Evolutionary conservation across 805 yeast genomes (phyloP).

Genomic region (Lipomyces kockii): DNA sequence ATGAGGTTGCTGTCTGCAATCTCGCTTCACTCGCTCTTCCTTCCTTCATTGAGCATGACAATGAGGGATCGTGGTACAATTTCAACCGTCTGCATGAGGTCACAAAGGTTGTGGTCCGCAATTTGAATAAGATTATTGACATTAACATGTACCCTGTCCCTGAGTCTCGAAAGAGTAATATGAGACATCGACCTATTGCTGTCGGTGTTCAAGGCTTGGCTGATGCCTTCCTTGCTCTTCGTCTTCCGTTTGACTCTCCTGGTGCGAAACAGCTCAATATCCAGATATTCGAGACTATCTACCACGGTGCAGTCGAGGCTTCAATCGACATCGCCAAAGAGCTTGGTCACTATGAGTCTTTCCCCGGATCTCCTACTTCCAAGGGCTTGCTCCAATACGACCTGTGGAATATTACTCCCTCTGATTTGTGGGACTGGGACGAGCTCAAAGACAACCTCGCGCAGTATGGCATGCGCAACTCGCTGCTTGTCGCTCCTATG

Average conservation of each 20-base stretch:
- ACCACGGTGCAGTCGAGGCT: slow-evolving; percentile 89
- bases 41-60: slow-evolving; percentile 61
- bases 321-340: slow-evolving; percentile 77
- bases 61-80: slow-evolving; percentile 62
- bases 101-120: slow-evolving; percentile 75
- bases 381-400: slow-evolving; percentile 84
- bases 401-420: slow-evolving; percentile 80
- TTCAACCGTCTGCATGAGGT: slow-evolving; percentile 75
- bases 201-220: slow-evolving; percentile 98
- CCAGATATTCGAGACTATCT: slow-evolving; percentile 92
- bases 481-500: slow-evolving; percentile 91
- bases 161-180: slow-evolving; percentile 74
- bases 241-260: slow-evolving; percentile 83
- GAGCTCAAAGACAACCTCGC: slow-evolving; percentile 61
- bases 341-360: slow-evolving; percentile 73
- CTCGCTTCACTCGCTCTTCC: slow-evolving; percentile 91
- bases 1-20: slow-evolving; percentile 95
- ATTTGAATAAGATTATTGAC: slow-evolving; percentile 83
- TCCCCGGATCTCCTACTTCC: slow-evolving; percentile 87
- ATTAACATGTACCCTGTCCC: slow-evolving; percentile 82
- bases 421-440: slow-evolving; percentile 89
- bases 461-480: slow-evolving; percentile 78
- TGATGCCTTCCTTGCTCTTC: slow-evolving; percentile 77
- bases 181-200: slow-evolving; percentile 91
- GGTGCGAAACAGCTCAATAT: slow-evolving; percentile 76